Conservation (phyloP, 2,329 filamentous ascomycete species). For the Sarocladiaceae sp. region DNA sequence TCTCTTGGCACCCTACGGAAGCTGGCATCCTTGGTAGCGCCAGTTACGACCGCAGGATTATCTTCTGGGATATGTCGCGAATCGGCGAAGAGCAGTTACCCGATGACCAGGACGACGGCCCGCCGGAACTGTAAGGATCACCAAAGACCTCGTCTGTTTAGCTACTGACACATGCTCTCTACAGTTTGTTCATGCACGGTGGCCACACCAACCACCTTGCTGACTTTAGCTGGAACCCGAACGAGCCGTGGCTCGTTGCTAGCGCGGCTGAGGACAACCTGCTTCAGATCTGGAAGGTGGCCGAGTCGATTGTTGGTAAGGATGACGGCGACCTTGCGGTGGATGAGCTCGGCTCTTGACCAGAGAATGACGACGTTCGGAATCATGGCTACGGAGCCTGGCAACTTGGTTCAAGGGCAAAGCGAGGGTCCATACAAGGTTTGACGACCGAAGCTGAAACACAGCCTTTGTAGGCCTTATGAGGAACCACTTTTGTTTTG, state of each 20-base stretch:
- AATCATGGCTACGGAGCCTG: no score
- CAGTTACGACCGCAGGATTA: conserved; percentile 86
- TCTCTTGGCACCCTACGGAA: conserved; percentile 93
- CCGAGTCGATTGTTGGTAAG: conserved; percentile 72
- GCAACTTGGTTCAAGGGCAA: no score
- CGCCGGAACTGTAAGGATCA: conserved; percentile 75
- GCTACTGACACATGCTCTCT: conserved; percentile 16
- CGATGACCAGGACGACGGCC: conserved; percentile 91
- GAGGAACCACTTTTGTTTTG: no score
- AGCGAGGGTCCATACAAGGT: no score
- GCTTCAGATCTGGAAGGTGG: conserved; percentile 88
- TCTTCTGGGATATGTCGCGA: conserved; percentile 92
- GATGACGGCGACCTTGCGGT: conserved; percentile 69
- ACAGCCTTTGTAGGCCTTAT: no score
- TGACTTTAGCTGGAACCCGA: conserved; percentile 96
- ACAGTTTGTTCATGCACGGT: conserved; percentile 92
- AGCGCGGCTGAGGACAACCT: conserved; percentile 96
- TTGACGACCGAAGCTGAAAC: no score
- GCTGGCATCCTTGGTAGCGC: conserved; percentile 82
- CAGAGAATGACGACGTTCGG: no score
- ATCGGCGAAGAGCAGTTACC: conserved; percentile 92
- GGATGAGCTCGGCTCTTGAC: conserved; percentile 69
- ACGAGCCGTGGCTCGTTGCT: conserved; percentile 94
- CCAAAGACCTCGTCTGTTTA: background rate
- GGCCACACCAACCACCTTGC: conserved; percentile 95